Base-by-base conservation (phyloP, 495 filamentous ascomycete genomes). In the Emericellopsis terricola region DNA sequence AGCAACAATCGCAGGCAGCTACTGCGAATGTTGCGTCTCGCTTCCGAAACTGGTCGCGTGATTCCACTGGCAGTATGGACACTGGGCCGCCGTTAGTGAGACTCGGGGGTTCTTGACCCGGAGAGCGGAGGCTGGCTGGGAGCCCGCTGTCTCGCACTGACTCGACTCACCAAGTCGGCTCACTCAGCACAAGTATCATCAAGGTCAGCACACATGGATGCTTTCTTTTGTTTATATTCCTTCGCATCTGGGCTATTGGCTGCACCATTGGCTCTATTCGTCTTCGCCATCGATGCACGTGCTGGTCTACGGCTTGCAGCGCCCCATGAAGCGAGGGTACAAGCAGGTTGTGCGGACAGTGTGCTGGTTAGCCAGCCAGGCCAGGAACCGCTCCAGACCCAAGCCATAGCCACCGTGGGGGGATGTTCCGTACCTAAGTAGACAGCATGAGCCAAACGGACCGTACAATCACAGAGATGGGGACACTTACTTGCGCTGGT, bases 351-450 rank as follows among this genome's bases (percentile, higher is more conserved):
- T 85, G 24, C 85, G 68, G 21, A 99, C 86, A 11, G 85, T 94
- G 56, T 84, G 80, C 50, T 82, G 80, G 44, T 78, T 78, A 49
- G 80, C 89, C 64, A 99, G 60, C 91, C 91, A 99, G 21, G 89
- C 89, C 17, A 99, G 60, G 65, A 96, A 94, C 31, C 89, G 76
- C 65, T 99, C 89, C 23, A 96, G 66, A 43, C 89, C 89, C 23
- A 99, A 68, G 32, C 89, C 89, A 52, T 94, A 99, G 36, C 89
- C 89, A 33, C 89, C 89, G 51, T 99, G 89, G 8, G 87, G 84
- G 27, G 78, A 83, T 30, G 79, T 84, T 34, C 89, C 89, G 49
- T 94, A 97, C 59, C 84, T 92, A 43, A 28, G 13, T 23, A 24
- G 19, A 4, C 1, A 15, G 15, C 15, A 28, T 16, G 21, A 17